Evolutionary conservation across 2,329 filamentous ascomycete genomes (phyloP), one percentile per base, ranked within the genome.

Genomic region (Fusarium clavum): DNA sequence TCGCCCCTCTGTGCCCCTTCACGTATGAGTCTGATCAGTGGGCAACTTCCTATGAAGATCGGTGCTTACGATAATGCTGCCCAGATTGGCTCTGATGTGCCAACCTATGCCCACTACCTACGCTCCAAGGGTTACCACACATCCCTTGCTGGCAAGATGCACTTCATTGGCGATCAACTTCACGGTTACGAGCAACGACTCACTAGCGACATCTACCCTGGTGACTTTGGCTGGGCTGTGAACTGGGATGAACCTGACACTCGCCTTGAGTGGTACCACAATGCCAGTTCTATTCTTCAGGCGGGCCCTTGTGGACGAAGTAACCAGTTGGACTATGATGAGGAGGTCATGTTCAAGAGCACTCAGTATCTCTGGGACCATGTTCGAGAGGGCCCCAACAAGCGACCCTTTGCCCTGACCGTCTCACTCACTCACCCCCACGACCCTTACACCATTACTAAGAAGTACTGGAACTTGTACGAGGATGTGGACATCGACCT

Each of bases 191-290:
- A 98, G 83, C 92, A 93, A 76, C 90, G 94, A 61, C 86, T 98
- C 76, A 98, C 94, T n/a, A 93, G 91, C 72, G 94, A 98, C 79
- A 97, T 98, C 77, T 98, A 98, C 80, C 94, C 94, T 2, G 94
- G 92, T 61, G 94, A 98, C 77, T 94, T 96, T 77, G 94, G 94
- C 70, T 98, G 94, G 94, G 91, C 91, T 14, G 94, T 97, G 69
- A 94, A 97, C 82, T 98, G 94, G 94, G 94, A 98, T 78, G 90
- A 94, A 79, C 94, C 94, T 13, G 91, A 94, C 34, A 90, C 89
- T 43, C 88, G 94, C 47, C 89, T 95, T 44, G 94, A 98, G 81
- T 98, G 94, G 93, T 98, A 96, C 79, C 94, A 98, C 85, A 97
- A 98, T 79, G 94, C 94, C 81, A 94, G 93, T 76, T 97, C 94